A percentile compares a stretch with the other conserved stretches of the same genome.
Conservation (phyloP, 2,329 filamentous ascomycete species). For the Alternaria angustiovoidea region DNA sequence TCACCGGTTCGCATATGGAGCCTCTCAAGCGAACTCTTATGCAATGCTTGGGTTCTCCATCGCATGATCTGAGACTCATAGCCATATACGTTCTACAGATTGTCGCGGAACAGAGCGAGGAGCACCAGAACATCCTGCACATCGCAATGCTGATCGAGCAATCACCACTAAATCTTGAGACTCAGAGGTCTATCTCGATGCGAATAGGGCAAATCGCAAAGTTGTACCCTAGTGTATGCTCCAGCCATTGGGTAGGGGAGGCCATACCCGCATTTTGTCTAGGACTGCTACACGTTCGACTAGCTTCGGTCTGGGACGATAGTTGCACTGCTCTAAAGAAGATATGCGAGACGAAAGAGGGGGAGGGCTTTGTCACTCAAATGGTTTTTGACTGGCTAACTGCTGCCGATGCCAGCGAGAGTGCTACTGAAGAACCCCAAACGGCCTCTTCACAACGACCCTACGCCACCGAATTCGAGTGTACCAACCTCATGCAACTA, state of each 20-base stretch:
- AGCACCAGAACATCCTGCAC: conserved; percentile 61
- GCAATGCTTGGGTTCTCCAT: conserved; percentile 76
- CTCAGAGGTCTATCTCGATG: conserved; percentile 80
- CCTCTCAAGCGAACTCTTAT: conserved; percentile 71
- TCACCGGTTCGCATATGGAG: conserved; percentile 66
- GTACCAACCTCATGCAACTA: conserved; percentile 73
- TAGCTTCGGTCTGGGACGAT: conserved; percentile 89
- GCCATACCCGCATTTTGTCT: conserved; percentile 86
- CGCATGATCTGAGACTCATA: conserved; percentile 75
- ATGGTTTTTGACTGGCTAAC: conserved; percentile 80
- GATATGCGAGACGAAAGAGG: conserved; percentile 73
- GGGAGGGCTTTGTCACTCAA: conserved; percentile 75
- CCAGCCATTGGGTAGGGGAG: conserved; percentile 71
- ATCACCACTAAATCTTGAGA: conserved; percentile 78
- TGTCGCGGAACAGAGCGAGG: conserved; percentile 60
- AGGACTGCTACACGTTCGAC: conserved; percentile 84
- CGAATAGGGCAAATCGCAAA: conserved; percentile 79
- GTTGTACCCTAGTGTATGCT: conserved; percentile 66
- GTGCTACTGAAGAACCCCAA: conserved; percentile 12
- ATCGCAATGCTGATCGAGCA: conserved; percentile 82
- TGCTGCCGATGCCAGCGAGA: conserved; percentile 20
- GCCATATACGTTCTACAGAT: conserved; percentile 76
- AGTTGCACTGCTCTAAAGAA: conserved; percentile 77
- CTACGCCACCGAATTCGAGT: conserved; percentile 79
- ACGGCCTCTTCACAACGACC: conserved; percentile 28